Conservation (phyloP, 768 basidiomycete genomes). For the Serpula lacrymans region DNA sequence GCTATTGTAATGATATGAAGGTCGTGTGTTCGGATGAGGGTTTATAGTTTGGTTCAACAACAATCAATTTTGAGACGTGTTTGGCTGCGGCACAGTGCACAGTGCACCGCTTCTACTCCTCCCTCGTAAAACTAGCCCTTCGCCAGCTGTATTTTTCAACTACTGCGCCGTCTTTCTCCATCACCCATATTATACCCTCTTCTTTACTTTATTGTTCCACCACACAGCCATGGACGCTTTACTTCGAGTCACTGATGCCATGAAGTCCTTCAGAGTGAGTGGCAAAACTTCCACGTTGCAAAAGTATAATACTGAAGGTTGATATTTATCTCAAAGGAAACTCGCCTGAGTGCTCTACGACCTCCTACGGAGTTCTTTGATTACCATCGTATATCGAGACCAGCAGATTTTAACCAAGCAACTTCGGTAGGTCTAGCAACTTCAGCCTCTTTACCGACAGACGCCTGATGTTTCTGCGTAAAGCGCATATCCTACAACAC, state of each 20-base stretch:
- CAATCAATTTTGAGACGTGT: no score
- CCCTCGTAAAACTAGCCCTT: no score
- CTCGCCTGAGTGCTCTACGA: constrained; percentile 71
- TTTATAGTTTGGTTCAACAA: no score
- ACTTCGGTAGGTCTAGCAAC: constrained; percentile 55
- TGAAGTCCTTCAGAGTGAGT: constrained; percentile 70
- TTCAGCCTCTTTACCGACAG: neutral
- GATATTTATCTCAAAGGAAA: constrained; percentile 52
- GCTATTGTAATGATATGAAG: no score
- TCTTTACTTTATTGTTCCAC: no score
- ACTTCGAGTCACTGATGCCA: constrained; percentile 60
- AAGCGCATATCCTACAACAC: constrained; percentile 95
- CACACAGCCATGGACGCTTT: constrained; percentile 62
- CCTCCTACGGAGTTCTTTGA: constrained; percentile 81
- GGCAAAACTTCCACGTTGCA: neutral
- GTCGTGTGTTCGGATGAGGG: no score
- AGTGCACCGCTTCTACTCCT: no score
- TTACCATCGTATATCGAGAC: constrained; percentile 76
- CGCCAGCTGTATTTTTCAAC: no score
- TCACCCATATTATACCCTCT: no score
- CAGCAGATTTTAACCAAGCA: constrained; percentile 76
- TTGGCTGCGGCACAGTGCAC: no score
- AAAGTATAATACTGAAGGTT: constrained; percentile 2
- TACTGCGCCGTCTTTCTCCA: no score
- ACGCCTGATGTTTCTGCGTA: neutral